Percentiles rank a stretch among this genome's conserved stretches.
phyloP scores from a whole-genome alignment of 345 rosid species.

The Leavenworthia alabamica region DNA sequence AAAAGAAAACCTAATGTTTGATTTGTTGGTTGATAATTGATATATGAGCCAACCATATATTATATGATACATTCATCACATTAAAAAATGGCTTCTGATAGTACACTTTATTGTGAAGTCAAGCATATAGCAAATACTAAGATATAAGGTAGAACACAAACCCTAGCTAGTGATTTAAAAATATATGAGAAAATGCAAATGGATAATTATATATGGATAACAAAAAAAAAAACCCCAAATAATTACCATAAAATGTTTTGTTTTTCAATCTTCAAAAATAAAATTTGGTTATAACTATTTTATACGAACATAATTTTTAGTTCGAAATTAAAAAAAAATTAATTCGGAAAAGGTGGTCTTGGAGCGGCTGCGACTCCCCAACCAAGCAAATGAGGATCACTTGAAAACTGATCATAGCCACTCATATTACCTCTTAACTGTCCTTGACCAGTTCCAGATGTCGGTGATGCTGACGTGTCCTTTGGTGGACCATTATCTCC shows the following conservation, averaged over 20 bases:
- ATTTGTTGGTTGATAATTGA: too few relatives aligned
- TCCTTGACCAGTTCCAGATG: constrained; percentile 36
- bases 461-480: constrained; percentile 37
- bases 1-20: background rate
- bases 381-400: constrained; percentile 52
- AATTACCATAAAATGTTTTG: background rate
- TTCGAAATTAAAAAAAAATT: too few relatives aligned
- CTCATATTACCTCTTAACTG: constrained; percentile 36
- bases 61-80: background rate
- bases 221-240: constrained; percentile 2
- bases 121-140: constrained; percentile 8
- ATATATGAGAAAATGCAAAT: background rate
- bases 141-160: background rate
- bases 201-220: background rate
- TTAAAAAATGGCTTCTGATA: background rate
- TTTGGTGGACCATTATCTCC: constrained; percentile 20
- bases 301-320: constrained; percentile 11
- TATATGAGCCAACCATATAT: too few relatives aligned
- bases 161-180: background rate
- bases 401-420: constrained; percentile 45
- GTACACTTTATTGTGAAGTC: background rate
- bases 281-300: constrained; percentile 18
- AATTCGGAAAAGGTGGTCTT: constrained; percentile 46
- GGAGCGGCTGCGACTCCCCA: constrained; percentile 46
- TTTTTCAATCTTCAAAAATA: background rate